These are phyloP conservation scores for Chenopodium formosanum DNA, from an alignment of 148 eudicot species.

Conservation along the genomic window DNA sequence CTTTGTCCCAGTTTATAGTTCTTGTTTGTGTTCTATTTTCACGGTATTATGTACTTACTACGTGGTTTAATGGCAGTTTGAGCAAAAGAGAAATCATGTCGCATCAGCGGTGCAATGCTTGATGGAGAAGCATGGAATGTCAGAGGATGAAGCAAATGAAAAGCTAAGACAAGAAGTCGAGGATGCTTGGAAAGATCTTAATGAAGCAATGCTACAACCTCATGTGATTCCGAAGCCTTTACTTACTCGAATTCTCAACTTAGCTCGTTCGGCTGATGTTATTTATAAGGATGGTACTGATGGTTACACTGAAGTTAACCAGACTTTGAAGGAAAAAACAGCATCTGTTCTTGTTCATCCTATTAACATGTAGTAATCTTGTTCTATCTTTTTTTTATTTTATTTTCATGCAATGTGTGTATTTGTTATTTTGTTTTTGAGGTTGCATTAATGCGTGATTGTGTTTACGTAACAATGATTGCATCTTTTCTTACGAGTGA, in stretches of 20 bases:
- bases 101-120: conserved; percentile 47
- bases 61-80: neutral
- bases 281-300: conserved; percentile 43
- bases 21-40: too few species aligned
- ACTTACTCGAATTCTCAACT: conserved; percentile 35
- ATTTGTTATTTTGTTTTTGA: too few species aligned
- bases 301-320: conserved; percentile 36
- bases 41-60: too few species aligned
- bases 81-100: conserved; percentile 29
- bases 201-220: conserved; percentile 36
- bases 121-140: conserved; percentile 32
- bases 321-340: conserved; percentile 27
- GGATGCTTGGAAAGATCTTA: conserved; percentile 44
- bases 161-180: conserved; percentile 23
- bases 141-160: conserved; percentile 26
- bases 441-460: too few species aligned
- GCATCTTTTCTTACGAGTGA: too few species aligned
- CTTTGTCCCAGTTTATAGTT: too few species aligned
- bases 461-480: too few species aligned
- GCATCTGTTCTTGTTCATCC: conserved; percentile 27
- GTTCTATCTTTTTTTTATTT: too few species aligned
- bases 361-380: conserved; percentile 13
- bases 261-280: conserved; percentile 33
- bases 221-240: conserved; percentile 33
- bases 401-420: too few species aligned